phyloP scores from a whole-genome alignment of 768 basidiomycete genomes.

The Ephemerocybe angulata region DNA sequence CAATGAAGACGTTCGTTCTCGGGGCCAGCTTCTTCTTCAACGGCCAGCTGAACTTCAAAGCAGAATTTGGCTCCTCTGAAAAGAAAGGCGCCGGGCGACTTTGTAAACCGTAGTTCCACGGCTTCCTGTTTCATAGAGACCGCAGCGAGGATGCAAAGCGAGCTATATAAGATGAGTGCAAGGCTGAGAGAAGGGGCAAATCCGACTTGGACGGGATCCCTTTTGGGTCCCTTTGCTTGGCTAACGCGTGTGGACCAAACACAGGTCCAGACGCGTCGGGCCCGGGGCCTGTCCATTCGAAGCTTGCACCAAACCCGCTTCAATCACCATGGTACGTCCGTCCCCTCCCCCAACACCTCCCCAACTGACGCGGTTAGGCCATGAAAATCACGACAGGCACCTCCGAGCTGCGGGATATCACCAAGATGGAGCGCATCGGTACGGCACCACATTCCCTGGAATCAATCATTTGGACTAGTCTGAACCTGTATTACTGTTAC shows the following conservation, averaged over 20 bases:
- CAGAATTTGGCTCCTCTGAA: neutral
- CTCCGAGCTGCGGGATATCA: conserved; percentile 77
- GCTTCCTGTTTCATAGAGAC: neutral
- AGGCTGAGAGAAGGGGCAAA: too few species aligned
- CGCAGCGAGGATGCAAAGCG: neutral
- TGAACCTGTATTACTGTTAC: conserved; percentile 12
- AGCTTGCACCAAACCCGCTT: too few species aligned
- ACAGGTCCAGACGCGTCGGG: too few species aligned
- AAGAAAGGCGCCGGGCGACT: neutral
- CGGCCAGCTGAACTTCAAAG: conserved; percentile 1
- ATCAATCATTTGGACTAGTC: conserved; percentile 38
- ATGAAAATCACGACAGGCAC: conserved; percentile 76
- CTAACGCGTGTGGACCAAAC: too few species aligned
- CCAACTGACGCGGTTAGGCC: too few species aligned
- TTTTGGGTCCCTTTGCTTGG: too few species aligned
- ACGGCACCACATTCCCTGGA: conserved; percentile 87
- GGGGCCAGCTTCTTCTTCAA: neutral
- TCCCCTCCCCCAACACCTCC: too few species aligned
- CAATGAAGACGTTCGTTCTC: neutral
- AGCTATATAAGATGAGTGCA: neutral
- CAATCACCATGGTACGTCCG: too few species aligned
- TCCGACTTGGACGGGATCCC: too few species aligned
- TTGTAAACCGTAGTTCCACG: neutral
- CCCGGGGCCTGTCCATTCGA: too few species aligned
- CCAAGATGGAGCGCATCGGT: conserved; percentile 95